phyloP scores from a whole-genome alignment of 768 basidiomycete species.

The Hericium coralloides region DNA sequence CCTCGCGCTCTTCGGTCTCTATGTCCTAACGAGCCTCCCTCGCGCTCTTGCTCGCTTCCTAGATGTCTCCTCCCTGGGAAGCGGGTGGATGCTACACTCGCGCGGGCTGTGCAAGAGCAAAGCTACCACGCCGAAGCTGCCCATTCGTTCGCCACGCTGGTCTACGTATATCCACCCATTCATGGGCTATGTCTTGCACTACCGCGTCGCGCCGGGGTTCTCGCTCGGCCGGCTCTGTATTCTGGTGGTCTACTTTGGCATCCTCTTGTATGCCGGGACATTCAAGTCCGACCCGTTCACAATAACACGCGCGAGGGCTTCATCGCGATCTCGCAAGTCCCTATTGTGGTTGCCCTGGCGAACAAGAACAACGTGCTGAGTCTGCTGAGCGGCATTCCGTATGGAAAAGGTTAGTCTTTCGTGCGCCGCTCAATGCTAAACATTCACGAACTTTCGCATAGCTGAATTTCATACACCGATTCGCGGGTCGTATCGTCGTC shows the following conservation, averaged over 20 bases:
- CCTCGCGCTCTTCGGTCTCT: neutral
- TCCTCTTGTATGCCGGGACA: constrained; percentile 29
- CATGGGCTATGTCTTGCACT: constrained; percentile 22
- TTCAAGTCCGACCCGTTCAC: constrained; percentile 26
- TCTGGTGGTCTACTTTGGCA: constrained; percentile 25
- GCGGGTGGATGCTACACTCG: neutral
- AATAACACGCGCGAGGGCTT: constrained; percentile 25
- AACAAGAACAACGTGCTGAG: constrained; percentile 42
- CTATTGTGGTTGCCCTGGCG: constrained; percentile 33
- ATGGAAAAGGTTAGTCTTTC: constrained; percentile 33
- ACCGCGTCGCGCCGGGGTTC: constrained; percentile 26
- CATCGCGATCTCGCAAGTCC: constrained; percentile 37
- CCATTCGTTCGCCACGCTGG: constrained; percentile 27
- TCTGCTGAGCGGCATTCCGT: constrained; percentile 33
- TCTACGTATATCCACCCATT: constrained; percentile 23
- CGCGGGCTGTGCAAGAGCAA: neutral
- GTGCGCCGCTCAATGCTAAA: neutral
- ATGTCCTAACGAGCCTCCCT: neutral
- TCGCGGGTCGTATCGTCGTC: constrained; percentile 34
- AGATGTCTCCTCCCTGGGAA: neutral
- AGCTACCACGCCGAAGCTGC: neutral
- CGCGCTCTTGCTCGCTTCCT: neutral
- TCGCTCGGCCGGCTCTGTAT: constrained; percentile 30
- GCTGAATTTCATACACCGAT: constrained; percentile 49
- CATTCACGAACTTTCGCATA: constrained; percentile 9